Percentiles rank a stretch among this genome's conserved stretches.
Conservation (phyloP, 148 eudicot species). For the Euryodendron excelsum region DNA sequence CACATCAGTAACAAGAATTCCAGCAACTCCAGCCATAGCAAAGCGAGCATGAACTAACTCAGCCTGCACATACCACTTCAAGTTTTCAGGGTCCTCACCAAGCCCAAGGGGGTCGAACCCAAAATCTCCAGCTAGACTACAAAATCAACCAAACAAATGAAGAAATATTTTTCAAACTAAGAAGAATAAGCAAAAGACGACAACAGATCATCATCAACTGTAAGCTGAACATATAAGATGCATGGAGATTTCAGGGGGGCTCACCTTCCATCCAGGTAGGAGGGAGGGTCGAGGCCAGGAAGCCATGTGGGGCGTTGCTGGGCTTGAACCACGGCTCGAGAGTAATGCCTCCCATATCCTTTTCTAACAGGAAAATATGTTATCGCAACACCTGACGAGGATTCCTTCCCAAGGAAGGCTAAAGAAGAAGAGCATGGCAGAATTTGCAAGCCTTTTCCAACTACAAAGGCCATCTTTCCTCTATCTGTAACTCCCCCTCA, state of each 20-base stretch:
- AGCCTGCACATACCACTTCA: conserved; percentile 96
- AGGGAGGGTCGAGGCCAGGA: conserved; percentile 92
- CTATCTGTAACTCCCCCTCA: conserved; percentile 12
- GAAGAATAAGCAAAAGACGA: not conserved
- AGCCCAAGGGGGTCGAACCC: conserved; percentile 95
- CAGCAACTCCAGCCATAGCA: conserved; percentile 98
- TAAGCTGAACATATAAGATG: not conserved
- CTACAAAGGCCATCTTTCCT: conserved; percentile 41
- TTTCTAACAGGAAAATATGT: conserved; percentile 13
- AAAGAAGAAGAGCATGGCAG: conserved; percentile 42
- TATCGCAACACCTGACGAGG: too few species aligned
- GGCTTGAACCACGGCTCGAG: conserved; percentile 41
- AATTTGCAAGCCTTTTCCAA: conserved; percentile 39
- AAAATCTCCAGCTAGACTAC: conserved; percentile 81
- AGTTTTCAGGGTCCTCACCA: conserved; percentile 86
- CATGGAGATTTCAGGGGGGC: not conserved
- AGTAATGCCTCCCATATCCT: conserved; percentile 17
- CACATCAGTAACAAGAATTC: conserved; percentile 89
- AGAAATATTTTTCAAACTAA: not conserved
- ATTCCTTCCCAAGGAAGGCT: conserved; percentile 33
- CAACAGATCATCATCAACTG: not conserved
- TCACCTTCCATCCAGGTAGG: conserved; percentile 90
- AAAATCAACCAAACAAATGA: not conserved
- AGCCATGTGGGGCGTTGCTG: conserved; percentile 85
- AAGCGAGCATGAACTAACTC: conserved; percentile 90